These are phyloP conservation scores for Fusarium zealandicum DNA, from an alignment of 2,329 filamentous ascomycete species.

Conservation along the genomic window DNA sequence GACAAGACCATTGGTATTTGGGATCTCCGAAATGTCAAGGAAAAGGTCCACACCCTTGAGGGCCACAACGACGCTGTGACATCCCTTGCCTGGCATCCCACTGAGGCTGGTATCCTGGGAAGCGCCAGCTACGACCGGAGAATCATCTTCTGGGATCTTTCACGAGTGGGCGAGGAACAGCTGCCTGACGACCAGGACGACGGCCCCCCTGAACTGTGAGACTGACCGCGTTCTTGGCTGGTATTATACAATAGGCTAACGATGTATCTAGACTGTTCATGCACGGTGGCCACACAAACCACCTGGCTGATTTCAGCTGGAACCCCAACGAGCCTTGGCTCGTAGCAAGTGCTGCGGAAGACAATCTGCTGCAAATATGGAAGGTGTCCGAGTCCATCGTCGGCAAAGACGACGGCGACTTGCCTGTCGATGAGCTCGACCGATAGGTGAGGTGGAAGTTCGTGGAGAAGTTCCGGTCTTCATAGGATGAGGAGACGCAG, in stretches of 20 bases:
- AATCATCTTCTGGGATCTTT: constrained; percentile 96
- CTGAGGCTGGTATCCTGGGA: constrained; percentile 85
- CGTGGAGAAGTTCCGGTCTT: constrained; percentile 42
- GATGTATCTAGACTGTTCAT: constrained; percentile 77
- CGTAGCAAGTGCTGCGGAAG: constrained; percentile 92
- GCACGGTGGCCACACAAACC: constrained; percentile 98
- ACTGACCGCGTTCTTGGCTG: constrained; percentile 32
- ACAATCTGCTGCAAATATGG: constrained; percentile 96
- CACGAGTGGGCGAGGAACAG: constrained; percentile 91
- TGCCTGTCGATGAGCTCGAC: constrained; percentile 80
- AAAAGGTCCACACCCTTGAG: constrained; percentile 88
- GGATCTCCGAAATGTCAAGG: constrained; percentile 90
- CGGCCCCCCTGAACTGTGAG: constrained; percentile 90
- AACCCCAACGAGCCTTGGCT: constrained; percentile 97
- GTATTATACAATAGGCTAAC: constrained; percentile 31
- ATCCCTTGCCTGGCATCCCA: constrained; percentile 92
- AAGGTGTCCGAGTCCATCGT: constrained; percentile 85
- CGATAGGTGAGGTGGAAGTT: constrained; percentile 55
- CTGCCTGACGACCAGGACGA: constrained; percentile 94
- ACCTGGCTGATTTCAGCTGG: constrained; percentile 97
- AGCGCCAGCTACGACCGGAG: constrained; percentile 92
- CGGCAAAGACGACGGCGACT: constrained; percentile 76
- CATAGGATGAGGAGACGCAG: constrained; percentile 43
- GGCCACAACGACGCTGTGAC: constrained; percentile 91
- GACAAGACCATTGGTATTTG: constrained; percentile 96